Evolutionary conservation across 2,329 filamentous ascomycete species (phyloP), one percentile per base, ranked within the genome.

Genomic region (Botrytis sinoallii): DNA sequence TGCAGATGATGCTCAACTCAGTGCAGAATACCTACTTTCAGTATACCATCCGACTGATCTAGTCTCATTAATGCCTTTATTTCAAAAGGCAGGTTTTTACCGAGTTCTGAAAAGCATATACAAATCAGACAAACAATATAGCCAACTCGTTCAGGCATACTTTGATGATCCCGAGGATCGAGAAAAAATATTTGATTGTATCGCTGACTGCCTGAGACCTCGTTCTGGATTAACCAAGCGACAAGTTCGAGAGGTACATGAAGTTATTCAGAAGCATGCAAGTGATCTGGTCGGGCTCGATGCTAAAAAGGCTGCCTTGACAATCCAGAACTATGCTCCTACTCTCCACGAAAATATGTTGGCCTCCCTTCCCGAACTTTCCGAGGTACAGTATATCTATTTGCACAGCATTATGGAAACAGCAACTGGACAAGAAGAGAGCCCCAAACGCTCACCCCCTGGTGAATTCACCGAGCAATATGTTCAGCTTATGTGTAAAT

Each of bases 1-100:
- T 78, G 91, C 91, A 6, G 95, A 98, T 71, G 96, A 99, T 82
- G 97, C 95, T 63, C 95, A 99, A 82, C 88, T 99, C n/a, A 99
- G 96, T 80, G 92, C 93, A 1, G 96, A 99, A 83, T 99, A 99
- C 81, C 85, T 99, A 0, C 86, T 99, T 32, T 98, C 97, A 0
- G 90, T 96, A 8, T 98, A 98, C 80, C 94, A 96, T 72, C 96
- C 97, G 25, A 90, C 95, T 5, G 92, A 97, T 80, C 86, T 96
- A 75, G 86, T 90, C 46, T 86, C 86, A 16, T 85, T 98, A 78
- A 91, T 98, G 74, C 90, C 93, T 0, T 84, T 93, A 0, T 93
- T 98, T 78, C 89, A 90, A 77, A 86, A 90, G 75, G 95, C 96
- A 2, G 89, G 90, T 0, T 99, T 98, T 81, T 97, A 93, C 81